Evolutionary conservation across 768 basidiomycete genomes (phyloP).

Genomic region (Amanita inopinata): DNA sequence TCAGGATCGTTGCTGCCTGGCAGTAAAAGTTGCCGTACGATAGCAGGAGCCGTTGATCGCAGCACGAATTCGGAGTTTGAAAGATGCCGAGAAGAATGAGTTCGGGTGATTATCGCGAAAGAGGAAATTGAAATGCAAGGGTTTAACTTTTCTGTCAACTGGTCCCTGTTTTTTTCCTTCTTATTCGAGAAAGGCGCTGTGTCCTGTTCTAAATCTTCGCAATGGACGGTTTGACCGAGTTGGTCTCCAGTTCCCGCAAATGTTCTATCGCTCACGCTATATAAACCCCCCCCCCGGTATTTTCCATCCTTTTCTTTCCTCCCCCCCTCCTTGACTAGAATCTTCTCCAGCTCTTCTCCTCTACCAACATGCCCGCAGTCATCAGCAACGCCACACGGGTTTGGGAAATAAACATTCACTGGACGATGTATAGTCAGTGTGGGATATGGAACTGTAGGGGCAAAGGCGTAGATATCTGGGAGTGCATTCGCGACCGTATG

Average conservation of each 20-base stretch:
- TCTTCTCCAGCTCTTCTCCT: background rate
- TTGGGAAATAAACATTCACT: constrained; percentile 61
- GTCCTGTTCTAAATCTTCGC: too few relatives aligned
- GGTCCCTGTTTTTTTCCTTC: too few relatives aligned
- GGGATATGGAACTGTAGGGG: constrained; percentile 61
- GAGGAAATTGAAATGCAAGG: too few relatives aligned
- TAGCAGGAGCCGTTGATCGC: too few relatives aligned
- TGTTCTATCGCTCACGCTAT: background rate
- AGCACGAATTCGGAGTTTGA: too few relatives aligned
- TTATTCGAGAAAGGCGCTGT: too few relatives aligned
- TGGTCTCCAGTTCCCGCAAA: background rate
- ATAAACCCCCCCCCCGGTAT: background rate
- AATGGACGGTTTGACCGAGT: too few relatives aligned
- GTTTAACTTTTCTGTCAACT: too few relatives aligned
- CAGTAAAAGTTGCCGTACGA: too few relatives aligned
- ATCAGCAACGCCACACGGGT: constrained; percentile 60
- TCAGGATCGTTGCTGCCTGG: too few relatives aligned
- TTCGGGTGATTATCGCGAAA: too few relatives aligned
- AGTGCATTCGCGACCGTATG: constrained; percentile 63
- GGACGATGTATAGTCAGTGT: constrained; percentile 58
- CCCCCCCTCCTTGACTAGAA: background rate
- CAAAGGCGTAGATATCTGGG: constrained; percentile 67
- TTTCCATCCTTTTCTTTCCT: background rate
- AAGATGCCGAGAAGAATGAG: too few relatives aligned
- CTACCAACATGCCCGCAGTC: constrained; percentile 30